Percentiles rank a stretch among this genome's conserved stretches.
phyloP scores from a whole-genome alignment of 108 stramenopile species.

The Conticribra guillardii region DNA sequence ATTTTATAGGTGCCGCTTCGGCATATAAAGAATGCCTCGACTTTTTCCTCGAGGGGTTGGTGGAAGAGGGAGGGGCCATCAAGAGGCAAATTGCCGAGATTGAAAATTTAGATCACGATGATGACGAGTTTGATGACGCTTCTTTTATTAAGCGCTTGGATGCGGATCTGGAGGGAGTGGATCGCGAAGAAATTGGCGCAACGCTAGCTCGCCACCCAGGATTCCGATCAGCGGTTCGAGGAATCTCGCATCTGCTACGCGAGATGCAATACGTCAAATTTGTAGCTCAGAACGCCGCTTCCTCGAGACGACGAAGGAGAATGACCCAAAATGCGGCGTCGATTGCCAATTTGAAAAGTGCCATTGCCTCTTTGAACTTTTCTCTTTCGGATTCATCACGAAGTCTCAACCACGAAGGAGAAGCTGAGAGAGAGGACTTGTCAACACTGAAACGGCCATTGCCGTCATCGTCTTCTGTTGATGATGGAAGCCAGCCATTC shows the following conservation, averaged over 20 bases:
- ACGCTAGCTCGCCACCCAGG: background rate
- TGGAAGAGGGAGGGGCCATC: constrained; percentile 1
- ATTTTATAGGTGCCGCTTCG: constrained; percentile 19
- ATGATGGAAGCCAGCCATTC: too few species aligned
- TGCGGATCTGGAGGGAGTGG: too few species aligned
- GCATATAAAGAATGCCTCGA: constrained; percentile 20
- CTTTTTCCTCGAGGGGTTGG: constrained; percentile 17
- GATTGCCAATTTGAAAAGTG: constrained; percentile 17
- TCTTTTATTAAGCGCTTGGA: too few species aligned
- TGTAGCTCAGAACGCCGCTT: constrained; percentile 19
- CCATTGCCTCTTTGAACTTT: constrained; percentile 7
- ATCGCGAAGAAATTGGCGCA: background rate
- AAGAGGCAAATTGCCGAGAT: constrained; percentile 3
- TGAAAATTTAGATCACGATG: too few species aligned
- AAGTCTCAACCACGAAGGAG: background rate
- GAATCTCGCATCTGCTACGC: background rate
- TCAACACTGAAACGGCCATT: too few species aligned
- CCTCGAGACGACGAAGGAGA: constrained; percentile 21
- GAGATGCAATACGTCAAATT: constrained; percentile 25
- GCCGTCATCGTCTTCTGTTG: background rate
- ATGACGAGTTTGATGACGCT: too few species aligned
- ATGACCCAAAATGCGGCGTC: background rate
- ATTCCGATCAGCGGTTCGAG: background rate
- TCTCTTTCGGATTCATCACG: background rate
- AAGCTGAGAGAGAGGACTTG: too few species aligned